Evolutionary conservation across 2,329 filamentous ascomycete species (phyloP).

Genomic region (Epichloe sibirici): DNA sequence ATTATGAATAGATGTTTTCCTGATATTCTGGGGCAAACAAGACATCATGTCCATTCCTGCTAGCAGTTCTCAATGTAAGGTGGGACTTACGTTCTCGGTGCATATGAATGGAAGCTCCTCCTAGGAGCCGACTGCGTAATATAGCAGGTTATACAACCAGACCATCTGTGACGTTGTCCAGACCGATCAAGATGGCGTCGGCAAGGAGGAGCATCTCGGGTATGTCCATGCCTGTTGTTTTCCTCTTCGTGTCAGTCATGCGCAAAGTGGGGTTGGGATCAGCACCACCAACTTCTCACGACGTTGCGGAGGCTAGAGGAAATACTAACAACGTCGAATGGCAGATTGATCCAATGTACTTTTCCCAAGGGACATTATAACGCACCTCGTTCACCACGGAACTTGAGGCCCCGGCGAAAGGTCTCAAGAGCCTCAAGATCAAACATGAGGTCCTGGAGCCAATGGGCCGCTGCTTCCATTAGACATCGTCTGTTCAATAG

Average conservation of each 20-base stretch:
- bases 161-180: constrained; percentile 56
- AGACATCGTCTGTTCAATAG: constrained; percentile 15
- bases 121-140: constrained; percentile 45
- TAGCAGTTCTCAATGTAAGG: too few species aligned
- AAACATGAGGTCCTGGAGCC: constrained; percentile 52
- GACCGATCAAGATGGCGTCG: constrained; percentile 53
- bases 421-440: constrained; percentile 64
- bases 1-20: constrained; percentile 2
- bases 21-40: too few species aligned
- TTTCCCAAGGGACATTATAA: too few species aligned
- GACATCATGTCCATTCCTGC: too few species aligned
- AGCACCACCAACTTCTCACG: neutral
- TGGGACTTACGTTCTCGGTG: constrained; percentile 26
- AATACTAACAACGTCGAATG: constrained; percentile 12
- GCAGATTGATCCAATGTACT: too few species aligned
- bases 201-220: constrained; percentile 56
- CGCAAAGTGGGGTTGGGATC: neutral
- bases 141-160: constrained; percentile 75
- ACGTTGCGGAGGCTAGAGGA: neutral
- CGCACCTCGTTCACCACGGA: constrained; percentile 51
- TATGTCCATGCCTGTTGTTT: constrained; percentile 35
- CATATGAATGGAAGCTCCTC: constrained; percentile 82
- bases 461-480: constrained; percentile 37
- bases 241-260: constrained; percentile 22
- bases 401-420: constrained; percentile 54